These are phyloP conservation scores for Hypericum androsaemum DNA, from an alignment of 345 rosid genomes.

Conservation along the genomic window DNA sequence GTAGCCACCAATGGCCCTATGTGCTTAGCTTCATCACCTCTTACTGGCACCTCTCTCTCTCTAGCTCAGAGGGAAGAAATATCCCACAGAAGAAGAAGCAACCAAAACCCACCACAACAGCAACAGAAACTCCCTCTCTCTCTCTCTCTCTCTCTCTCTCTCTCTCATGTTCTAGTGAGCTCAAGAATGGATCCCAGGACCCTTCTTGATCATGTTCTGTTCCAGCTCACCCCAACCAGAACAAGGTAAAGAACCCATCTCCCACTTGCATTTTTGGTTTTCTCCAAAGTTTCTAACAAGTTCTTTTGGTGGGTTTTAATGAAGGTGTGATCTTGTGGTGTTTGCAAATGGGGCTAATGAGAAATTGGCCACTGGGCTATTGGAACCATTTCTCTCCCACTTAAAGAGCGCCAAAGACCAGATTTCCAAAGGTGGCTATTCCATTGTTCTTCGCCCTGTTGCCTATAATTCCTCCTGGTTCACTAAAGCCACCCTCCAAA, in stretches of 20 bases:
- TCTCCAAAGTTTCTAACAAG: neutral
- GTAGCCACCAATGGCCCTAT: neutral
- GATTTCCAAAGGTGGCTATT: constrained; percentile 86
- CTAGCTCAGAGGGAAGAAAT: neutral
- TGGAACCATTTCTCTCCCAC: constrained; percentile 81
- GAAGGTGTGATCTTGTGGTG: constrained; percentile 88
- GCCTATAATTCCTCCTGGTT: constrained; percentile 53
- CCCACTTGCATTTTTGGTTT: neutral
- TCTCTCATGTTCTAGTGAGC: constrained; percentile 8
- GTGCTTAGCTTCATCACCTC: constrained; percentile 10
- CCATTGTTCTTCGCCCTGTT: constrained; percentile 65
- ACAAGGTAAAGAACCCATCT: constrained; percentile 51
- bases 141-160: constrained; percentile 8
- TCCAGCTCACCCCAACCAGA: constrained; percentile 95
- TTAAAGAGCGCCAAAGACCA: constrained; percentile 72
- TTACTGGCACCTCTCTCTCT: constrained; percentile 8
- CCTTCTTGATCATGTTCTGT: constrained; percentile 73
- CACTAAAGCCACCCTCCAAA: constrained; percentile 79
- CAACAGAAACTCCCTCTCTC: constrained; percentile 1
- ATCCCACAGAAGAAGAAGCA: too few species aligned
- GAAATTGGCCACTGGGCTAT: constrained; percentile 76
- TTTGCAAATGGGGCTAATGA: constrained; percentile 61
- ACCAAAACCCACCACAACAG: neutral
- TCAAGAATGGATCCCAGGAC: constrained; percentile 67
- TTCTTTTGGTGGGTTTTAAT: neutral